Evolutionary conservation across 805 yeast species (phyloP).

Genomic region (Pichia occidentalis): DNA sequence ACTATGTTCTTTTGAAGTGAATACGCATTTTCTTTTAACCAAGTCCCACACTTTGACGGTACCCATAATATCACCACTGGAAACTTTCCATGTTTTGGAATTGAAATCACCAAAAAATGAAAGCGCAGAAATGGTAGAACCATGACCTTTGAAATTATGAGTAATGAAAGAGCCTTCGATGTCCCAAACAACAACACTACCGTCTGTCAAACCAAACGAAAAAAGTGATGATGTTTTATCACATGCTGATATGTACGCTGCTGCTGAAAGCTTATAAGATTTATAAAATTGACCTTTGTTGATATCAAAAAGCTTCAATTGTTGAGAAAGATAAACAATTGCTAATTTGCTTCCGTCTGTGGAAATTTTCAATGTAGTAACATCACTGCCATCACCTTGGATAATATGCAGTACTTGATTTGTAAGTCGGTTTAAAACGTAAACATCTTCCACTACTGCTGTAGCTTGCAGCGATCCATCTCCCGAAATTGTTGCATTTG

Average conservation of each 20-base stretch:
- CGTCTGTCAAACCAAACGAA: constrained; percentile 95
- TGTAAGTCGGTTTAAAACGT: constrained; percentile 56
- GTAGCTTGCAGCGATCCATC: constrained; percentile 68
- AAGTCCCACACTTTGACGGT: constrained; percentile 51
- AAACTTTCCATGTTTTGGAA: constrained; percentile 66
- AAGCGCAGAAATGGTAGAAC: constrained; percentile 75
- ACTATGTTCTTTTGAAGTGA: constrained; percentile 62
- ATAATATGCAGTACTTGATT: constrained; percentile 53
- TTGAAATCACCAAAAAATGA: constrained; percentile 67
- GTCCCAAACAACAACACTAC: constrained; percentile 87
- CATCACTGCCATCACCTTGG: constrained; percentile 77
- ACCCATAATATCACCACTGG: constrained; percentile 62
- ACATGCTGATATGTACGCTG: constrained; percentile 68
- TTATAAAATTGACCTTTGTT: constrained; percentile 37
- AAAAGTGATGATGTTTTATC: constrained; percentile 80
- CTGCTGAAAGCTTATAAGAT: constrained; percentile 61
- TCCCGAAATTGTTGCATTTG: constrained; percentile 60
- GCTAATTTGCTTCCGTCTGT: constrained; percentile 70
- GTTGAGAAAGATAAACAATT: constrained; percentile 57
- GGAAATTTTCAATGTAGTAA: constrained; percentile 70
- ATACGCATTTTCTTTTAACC: constrained; percentile 67
- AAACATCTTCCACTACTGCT: constrained; percentile 69
- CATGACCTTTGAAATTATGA: constrained; percentile 90
- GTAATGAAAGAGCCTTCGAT: constrained; percentile 81
- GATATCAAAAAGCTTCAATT: constrained; percentile 59